Conservation (phyloP, 768 basidiomycete species). For the Termitomyces sp. region DNA sequence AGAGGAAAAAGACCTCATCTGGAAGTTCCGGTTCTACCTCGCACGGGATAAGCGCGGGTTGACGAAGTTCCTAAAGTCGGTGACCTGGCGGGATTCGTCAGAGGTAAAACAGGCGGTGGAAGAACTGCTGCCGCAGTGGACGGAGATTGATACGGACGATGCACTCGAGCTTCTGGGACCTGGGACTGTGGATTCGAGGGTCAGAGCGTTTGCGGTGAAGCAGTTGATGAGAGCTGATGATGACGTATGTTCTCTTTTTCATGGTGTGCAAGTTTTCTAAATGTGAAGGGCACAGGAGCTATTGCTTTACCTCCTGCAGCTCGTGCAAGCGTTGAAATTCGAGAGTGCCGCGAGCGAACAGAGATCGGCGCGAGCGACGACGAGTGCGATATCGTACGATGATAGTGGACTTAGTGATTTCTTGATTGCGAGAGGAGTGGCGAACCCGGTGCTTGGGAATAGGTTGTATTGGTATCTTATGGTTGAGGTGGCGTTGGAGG, state of each 20-base stretch:
- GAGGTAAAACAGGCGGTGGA: conserved; percentile 99
- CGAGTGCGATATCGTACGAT: conserved; percentile 79
- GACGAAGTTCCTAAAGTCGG: conserved; percentile 97
- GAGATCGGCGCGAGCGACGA: conserved; percentile 67
- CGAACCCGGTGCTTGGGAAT: conserved; percentile 84
- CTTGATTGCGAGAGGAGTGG: conserved; percentile 79
- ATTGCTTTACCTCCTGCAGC: conserved; percentile 86
- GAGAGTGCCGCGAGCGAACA: conserved; percentile 82
- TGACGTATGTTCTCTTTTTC: conserved; percentile 56
- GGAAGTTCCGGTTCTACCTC: conserved; percentile 99
- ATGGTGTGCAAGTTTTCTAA: conserved; percentile 1
- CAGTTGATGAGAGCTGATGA: conserved; percentile 92
- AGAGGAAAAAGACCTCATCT: conserved; percentile 94
- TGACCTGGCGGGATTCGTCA: conserved; percentile 94
- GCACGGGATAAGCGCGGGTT: conserved; percentile 88
- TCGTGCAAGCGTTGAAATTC: conserved; percentile 97
- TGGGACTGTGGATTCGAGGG: conserved; percentile 84
- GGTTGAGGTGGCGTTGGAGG: conserved; percentile 91
- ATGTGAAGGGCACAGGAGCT: conserved; percentile 65
- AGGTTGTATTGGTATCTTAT: conserved; percentile 97
- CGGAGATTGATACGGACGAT: conserved; percentile 95
- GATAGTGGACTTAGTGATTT: conserved; percentile 95
- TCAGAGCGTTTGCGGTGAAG: conserved; percentile 90
- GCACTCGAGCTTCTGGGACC: conserved; percentile 94
- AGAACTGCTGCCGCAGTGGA: conserved; percentile 93